Percentiles rank a stretch among this genome's conserved stretches.
Conservation (phyloP, 2,329 filamentous ascomycete genomes). For the Lachnellula subtilissima region DNA sequence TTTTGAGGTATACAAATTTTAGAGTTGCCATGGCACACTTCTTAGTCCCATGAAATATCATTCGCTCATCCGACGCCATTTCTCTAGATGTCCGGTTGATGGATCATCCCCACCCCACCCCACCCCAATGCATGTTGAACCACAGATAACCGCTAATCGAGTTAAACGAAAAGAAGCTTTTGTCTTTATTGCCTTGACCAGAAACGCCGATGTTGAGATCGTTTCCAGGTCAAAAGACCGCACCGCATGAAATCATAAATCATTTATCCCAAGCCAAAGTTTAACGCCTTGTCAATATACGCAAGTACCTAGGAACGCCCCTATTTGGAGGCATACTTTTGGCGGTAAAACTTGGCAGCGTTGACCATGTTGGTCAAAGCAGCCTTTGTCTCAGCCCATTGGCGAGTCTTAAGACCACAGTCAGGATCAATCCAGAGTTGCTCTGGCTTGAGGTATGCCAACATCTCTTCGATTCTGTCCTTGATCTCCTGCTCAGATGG, state of each 20-base stretch:
- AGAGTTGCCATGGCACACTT: conserved; percentile 7
- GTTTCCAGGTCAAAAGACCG: conserved; percentile 31
- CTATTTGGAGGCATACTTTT: conserved; percentile 61
- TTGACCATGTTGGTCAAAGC: conserved; percentile 95
- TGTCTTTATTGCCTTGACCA: conserved; percentile 29
- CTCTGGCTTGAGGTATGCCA: conserved; percentile 92
- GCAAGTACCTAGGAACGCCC: conserved; percentile 8
- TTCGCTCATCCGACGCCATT: conserved; percentile 14
- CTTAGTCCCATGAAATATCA: neutral
- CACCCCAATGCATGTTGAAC: conserved; percentile 31
- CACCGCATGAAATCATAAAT: conserved; percentile 12
- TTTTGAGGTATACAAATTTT: neutral
- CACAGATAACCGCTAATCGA: conserved; percentile 9
- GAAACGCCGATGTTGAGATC: conserved; percentile 48
- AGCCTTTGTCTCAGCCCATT: conserved; percentile 98
- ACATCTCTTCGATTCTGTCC: conserved; percentile 96
- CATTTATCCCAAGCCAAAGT: conserved; percentile 6
- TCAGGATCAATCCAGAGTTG: conserved; percentile 99
- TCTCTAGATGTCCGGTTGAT: conserved; percentile 32
- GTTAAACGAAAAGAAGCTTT: conserved; percentile 23
- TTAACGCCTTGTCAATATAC: conserved; percentile 12
- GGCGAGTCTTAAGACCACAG: conserved; percentile 97
- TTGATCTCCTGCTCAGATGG: conserved; percentile 98
- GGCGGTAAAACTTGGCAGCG: conserved; percentile 93
- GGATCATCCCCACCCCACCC: conserved; percentile 27